Evolutionary conservation across 345 rosid species (phyloP).

Genomic region (Mallotus nudiflorus): DNA sequence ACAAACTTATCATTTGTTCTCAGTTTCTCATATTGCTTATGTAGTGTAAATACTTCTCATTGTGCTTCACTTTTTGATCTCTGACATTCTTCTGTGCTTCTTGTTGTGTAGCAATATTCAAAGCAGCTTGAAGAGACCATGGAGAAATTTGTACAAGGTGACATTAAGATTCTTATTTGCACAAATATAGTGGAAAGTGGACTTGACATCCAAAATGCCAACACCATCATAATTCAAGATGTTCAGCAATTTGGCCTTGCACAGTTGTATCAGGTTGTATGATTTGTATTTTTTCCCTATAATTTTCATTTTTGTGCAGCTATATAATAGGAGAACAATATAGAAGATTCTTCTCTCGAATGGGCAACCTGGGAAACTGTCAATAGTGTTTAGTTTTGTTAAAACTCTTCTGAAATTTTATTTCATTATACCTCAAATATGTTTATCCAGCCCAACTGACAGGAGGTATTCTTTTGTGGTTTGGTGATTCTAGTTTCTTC

Average conservation of each 20-base stretch:
- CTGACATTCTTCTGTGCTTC: constrained; percentile 18
- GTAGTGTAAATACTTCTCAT: neutral
- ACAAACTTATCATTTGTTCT: constrained; percentile 1
- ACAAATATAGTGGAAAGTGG: constrained; percentile 97
- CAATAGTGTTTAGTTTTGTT: neutral
- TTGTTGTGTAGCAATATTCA: constrained; percentile 70
- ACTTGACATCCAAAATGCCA: constrained; percentile 95
- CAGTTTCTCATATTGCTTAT: neutral
- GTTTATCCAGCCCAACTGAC: neutral
- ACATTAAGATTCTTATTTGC: constrained; percentile 76
- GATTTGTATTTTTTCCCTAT: constrained; percentile 17
- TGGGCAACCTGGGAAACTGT: neutral
- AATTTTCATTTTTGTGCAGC: neutral
- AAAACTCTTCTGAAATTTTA: neutral
- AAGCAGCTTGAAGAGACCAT: constrained; percentile 90
- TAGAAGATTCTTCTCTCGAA: neutral
- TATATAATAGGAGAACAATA: neutral
- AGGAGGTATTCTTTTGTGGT: neutral
- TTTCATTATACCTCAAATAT: neutral
- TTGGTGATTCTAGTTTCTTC: neutral
- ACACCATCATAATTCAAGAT: constrained; percentile 93
- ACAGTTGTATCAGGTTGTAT: constrained; percentile 83
- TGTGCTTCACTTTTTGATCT: neutral
- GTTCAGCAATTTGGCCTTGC: constrained; percentile 95
- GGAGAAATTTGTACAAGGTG: constrained; percentile 87